Percentiles rank a stretch among this genome's conserved stretches.
Conservation (phyloP, 345 rosid genomes). For the Eucalyptus coolabah region DNA sequence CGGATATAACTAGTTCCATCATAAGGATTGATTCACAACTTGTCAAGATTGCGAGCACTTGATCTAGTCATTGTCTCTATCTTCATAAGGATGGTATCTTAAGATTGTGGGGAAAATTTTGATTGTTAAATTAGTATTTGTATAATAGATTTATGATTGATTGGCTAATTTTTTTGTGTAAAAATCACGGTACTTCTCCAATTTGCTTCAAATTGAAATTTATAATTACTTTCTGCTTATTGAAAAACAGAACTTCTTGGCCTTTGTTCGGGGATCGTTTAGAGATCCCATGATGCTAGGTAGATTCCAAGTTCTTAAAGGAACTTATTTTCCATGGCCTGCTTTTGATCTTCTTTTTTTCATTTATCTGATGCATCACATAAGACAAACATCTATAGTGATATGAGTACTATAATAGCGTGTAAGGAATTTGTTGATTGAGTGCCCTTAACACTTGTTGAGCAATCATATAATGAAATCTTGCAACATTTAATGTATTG, state of each 20-base stretch:
- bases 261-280: background rate
- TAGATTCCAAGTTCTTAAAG: background rate
- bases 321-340: background rate
- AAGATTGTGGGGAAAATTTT: background rate
- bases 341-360: background rate
- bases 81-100: too few species aligned
- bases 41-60: background rate
- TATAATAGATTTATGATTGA: too few species aligned
- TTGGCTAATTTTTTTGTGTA: too few species aligned
- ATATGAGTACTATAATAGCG: too few species aligned
- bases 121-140: too few species aligned
- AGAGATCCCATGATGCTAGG: background rate
- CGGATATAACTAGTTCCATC: background rate
- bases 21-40: background rate
- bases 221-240: background rate
- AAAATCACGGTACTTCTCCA: too few species aligned
- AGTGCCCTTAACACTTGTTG: background rate
- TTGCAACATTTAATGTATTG: background rate
- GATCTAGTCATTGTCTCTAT: background rate
- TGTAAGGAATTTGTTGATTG: background rate
- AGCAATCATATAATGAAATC: background rate
- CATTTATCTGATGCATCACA: background rate
- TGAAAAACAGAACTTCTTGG: rapidly evolving
- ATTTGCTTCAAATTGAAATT: too few species aligned
- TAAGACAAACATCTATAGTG: background rate